Conservation (phyloP, 2,329 filamentous ascomycete genomes). For the Ophiocordyceps camponoti-floridani region DNA sequence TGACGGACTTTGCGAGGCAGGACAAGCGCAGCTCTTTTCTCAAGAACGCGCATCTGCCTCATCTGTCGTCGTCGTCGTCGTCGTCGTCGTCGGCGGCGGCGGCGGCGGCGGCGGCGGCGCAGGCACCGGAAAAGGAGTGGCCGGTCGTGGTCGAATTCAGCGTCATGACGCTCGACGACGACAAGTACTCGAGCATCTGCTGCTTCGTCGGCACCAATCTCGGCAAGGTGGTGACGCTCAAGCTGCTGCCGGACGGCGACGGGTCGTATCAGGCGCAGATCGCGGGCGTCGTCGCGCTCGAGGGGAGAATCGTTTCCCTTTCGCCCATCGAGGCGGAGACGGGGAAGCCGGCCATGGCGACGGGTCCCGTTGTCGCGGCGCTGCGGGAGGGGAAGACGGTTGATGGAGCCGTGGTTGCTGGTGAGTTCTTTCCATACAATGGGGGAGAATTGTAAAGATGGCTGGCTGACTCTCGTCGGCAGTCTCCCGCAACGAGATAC, state of each 20-base stretch:
- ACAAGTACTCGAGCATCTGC: constrained; percentile 85
- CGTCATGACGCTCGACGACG: constrained; percentile 83
- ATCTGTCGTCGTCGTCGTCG: constrained; percentile 11
- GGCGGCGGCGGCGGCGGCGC: too few species aligned
- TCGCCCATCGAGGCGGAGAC: constrained; percentile 64
- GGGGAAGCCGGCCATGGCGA: constrained; percentile 60
- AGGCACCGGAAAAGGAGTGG: constrained; percentile 49
- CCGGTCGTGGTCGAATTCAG: constrained; percentile 76
- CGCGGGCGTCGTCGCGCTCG: constrained; percentile 48
- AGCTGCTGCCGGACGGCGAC: constrained; percentile 60
- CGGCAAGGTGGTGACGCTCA: constrained; percentile 77
- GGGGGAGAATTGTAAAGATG: not conserved
- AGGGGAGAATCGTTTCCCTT: constrained; percentile 57
- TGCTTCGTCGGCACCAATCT: constrained; percentile 80
- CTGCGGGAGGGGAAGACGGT: constrained; percentile 58
- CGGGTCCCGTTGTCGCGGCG: constrained; percentile 55
- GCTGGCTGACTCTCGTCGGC: constrained; percentile 9
- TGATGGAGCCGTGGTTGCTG: constrained; percentile 65
- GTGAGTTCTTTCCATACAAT: constrained; percentile 27
- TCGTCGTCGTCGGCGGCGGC: too few species aligned
- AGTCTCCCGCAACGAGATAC: constrained; percentile 55
- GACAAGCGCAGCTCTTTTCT: constrained; percentile 62
- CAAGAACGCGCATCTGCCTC: constrained; percentile 14
- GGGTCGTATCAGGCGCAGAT: constrained; percentile 51
- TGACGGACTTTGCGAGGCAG: constrained; percentile 58